Percentiles rank a stretch among this genome's conserved stretches.
Evolutionary conservation across 805 yeast genomes (phyloP).

Genomic region (Candida namnaoensis): DNA sequence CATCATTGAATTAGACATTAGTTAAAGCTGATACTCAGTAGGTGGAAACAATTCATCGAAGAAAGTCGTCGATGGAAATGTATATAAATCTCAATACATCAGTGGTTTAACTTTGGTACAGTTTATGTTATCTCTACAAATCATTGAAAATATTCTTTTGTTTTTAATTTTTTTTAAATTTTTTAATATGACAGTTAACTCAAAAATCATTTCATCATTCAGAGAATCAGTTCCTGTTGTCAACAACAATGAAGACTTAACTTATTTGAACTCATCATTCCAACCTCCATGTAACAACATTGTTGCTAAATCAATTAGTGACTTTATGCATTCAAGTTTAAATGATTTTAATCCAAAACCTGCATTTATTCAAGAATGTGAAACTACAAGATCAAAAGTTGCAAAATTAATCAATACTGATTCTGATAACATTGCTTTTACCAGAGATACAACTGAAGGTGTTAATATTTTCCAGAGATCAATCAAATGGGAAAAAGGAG

Average conservation of each 20-base stretch:
- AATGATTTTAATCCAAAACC: background rate
- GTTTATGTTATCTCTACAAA: too few relatives aligned
- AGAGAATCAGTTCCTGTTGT: background rate
- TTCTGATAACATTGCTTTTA: conserved; percentile 1
- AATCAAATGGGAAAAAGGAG: conserved; percentile 4
- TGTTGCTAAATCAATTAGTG: background rate
- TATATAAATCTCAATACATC: too few relatives aligned
- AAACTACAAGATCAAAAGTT: background rate
- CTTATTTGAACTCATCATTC: background rate
- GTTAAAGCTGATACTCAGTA: too few relatives aligned
- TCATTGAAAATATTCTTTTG: too few relatives aligned
- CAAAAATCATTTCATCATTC: background rate
- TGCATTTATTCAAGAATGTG: background rate
- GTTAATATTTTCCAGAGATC: conserved; percentile 5
- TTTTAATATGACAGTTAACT: background rate
- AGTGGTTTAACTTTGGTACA: too few relatives aligned
- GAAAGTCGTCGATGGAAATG: too few relatives aligned
- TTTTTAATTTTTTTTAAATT: too few relatives aligned
- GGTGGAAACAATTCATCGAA: too few relatives aligned
- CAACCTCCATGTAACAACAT: background rate
- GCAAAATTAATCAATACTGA: background rate
- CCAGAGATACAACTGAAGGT: conserved; percentile 8
- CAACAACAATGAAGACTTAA: background rate
- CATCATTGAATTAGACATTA: too few relatives aligned
- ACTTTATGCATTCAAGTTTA: background rate